Conservation (phyloP, 2,329 filamentous ascomycete species). For the Fusarium tuaranense region DNA sequence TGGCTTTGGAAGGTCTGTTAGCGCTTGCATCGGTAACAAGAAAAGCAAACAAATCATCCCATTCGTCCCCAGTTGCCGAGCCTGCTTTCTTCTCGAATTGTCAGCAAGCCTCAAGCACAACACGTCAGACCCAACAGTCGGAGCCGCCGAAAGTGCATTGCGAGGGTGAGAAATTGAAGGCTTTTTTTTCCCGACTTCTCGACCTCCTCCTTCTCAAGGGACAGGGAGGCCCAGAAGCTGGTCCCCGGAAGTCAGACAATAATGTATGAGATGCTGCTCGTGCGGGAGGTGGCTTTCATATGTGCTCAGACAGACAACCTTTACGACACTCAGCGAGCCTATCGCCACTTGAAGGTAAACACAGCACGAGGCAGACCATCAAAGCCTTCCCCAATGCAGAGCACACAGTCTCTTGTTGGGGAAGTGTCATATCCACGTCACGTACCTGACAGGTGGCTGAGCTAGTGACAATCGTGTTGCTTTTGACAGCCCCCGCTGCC, state of each 20-base stretch:
- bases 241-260: neutral
- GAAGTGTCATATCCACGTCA: neutral
- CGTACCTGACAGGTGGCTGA: slow-evolving; percentile 15
- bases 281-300: neutral
- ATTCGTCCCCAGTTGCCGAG: neutral
- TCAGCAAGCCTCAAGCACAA: neutral
- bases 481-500: slow-evolving; percentile 9
- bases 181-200: neutral
- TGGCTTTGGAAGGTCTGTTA: neutral
- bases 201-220: neutral
- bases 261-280: neutral
- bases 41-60: neutral
- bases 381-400: neutral
- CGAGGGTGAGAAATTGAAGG: neutral
- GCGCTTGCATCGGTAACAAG: neutral
- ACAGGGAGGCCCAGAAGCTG: neutral
- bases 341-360: neutral
- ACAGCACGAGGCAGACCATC: neutral
- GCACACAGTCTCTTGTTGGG: neutral
- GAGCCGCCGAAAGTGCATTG: neutral
- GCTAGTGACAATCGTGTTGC: slow-evolving; percentile 1
- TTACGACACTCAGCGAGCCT: neutral
- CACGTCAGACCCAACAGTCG: neutral
- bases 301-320: neutral
- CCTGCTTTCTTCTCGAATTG: neutral